Evolutionary conservation across 2,329 filamentous ascomycete genomes (phyloP), one percentile per base, ranked within the genome.

Genomic region (Aspergillus sp.): DNA sequence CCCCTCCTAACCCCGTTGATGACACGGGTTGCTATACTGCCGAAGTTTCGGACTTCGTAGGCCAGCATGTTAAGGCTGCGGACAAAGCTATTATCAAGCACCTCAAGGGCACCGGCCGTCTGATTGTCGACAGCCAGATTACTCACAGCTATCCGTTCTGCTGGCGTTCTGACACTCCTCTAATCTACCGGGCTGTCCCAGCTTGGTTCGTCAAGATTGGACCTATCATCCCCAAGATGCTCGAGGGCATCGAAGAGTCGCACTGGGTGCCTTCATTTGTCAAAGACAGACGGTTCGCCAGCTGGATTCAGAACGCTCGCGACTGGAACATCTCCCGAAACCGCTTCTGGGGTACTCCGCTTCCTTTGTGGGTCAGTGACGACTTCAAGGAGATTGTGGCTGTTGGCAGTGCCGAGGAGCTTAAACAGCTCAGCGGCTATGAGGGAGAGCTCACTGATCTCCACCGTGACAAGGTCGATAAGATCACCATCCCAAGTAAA

Each of bases 301-400:
- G 86, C 74, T 96, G 93, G 93, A 93, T 97, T 57, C 79, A 82
- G 54, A 93, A 93, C 67, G 92, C 93, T 13, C 86, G 88, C 53
- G 93, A 97, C 72, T 97, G 93, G 93, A 95, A 96, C 67, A 88
- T 97, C 30, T 94, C 90, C 49, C 82, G 93, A 60, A 96, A 95
- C 71, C 83, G 93, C 51, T 97, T 95, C 74, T 96, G 93, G 93
- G 93, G 93, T 47, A 96, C 91, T 0, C 92, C 92, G 1, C 85
- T 96, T 53, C 92, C 92, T 6, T 73, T 96, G 33, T 97, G 93
- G 93, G 87, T 89, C 35, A 95, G 89, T 65, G 90, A 95, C 26
- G 92, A 96, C 67, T 79, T 87, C 65, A 88, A 93, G 66, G 93
- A 97, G 73, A 79, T 89, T 56, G 82, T 97, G 24, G 95, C 91